These are phyloP conservation scores for Hypoxylon sp. DNA, from an alignment of 2,329 filamentous ascomycete genomes.

Conservation along the genomic window DNA sequence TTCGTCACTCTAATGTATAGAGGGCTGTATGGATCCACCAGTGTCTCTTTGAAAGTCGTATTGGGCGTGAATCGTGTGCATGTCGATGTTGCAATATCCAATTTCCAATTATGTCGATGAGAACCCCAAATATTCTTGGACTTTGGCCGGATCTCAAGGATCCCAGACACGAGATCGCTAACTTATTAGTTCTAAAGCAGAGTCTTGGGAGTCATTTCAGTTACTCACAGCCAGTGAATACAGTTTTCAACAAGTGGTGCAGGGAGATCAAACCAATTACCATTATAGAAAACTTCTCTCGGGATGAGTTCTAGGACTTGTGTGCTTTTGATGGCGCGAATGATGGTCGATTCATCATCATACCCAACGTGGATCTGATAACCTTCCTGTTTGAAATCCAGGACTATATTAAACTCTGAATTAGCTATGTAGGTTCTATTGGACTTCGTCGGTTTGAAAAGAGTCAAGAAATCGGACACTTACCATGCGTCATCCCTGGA, in stretches of 20 bases:
- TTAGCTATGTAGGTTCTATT: conserved; percentile 34
- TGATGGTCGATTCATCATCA: conserved; percentile 55
- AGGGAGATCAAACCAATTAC: conserved; percentile 63
- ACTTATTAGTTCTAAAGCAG: neutral
- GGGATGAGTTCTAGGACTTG: conserved; percentile 55
- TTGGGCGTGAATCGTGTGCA: conserved; percentile 34
- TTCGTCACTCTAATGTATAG: conserved; percentile 56
- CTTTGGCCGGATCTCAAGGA: conserved; percentile 65
- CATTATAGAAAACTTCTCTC: conserved; percentile 48
- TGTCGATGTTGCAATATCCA: conserved; percentile 48
- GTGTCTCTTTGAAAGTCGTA: conserved; percentile 28
- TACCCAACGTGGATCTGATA: conserved; percentile 69
- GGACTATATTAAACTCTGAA: conserved; percentile 12
- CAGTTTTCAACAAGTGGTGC: conserved; percentile 63
- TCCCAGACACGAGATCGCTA: conserved; percentile 48
- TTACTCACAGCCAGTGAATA: conserved; percentile 71
- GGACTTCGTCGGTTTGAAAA: neutral
- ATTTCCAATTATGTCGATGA: conserved; percentile 51
- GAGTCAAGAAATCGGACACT: conserved; percentile 16
- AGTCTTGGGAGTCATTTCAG: neutral
- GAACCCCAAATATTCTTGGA: conserved; percentile 51
- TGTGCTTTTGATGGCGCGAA: conserved; percentile 56
- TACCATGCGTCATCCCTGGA: conserved; percentile 66
- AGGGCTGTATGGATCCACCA: conserved; percentile 64
- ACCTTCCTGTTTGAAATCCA: conserved; percentile 50